Base-by-base conservation (phyloP, 2,329 filamentous ascomycete genomes). In the Talaromyces atroroseus region DNA sequence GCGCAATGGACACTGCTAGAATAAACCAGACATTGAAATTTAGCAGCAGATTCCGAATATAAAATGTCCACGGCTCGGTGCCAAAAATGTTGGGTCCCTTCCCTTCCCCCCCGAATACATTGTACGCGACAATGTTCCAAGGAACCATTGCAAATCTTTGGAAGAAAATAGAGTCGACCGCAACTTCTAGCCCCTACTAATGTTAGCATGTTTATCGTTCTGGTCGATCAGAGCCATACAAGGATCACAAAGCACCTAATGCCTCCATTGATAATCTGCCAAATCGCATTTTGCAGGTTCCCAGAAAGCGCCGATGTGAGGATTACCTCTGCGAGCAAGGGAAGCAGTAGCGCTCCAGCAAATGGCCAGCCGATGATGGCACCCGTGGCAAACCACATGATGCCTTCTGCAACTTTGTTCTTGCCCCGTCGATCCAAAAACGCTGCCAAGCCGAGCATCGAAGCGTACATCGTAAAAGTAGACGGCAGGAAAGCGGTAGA, bases 21-120 rank as follows among this genome's bases (percentile, higher is more conserved):
- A 90, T 68, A 64, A 96, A 92, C 90, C 92, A 97, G 48, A 95
- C 74, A 68, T 97, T 96, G 79, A 97, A 99, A 76, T 99, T 99
- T 58, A 99, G 80, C 16, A 87, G 76, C 45, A 99, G 76, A 65
- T 99, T 99, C 64, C 89, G 88, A 64, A 96, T 80, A 73, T 99
- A 99, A 70, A 96, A 99, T 53, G 92, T 87, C 94, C 92, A 97
- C 1, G 92, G 90, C 73, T 99, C 94, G 0, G 90, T 95, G 46
- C 94, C 94, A 66, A 96, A 99, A 36, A 99, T 88, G 55, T 96
- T 83, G 0, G 94, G 94, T 0, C 92, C 94, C 67, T 79, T 81
- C 32, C 86, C 89, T 0, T 83, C 82, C 6, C 84, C 85, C 7
- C 89, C 88, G 68, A 99, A 92, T 45, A 99, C 84, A 69, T 99